Base-by-base conservation (phyloP, 1,284 basidiomycete genomes). In the Meripilus lineatus region DNA sequence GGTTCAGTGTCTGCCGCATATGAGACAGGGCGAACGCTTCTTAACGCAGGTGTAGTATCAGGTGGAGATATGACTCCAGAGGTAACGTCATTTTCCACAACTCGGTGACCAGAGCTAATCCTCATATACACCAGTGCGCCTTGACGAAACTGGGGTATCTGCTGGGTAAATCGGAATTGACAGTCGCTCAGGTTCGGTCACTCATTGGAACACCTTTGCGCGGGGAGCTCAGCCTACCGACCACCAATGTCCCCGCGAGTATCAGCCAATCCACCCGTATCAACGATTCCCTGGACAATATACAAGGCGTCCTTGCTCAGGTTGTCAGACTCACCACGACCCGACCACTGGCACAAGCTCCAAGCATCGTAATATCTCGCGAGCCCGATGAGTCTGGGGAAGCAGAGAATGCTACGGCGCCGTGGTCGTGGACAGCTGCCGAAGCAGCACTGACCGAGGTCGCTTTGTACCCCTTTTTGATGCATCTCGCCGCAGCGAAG, bases 51-150 rank as follows among this genome's bases (percentile, higher is more conserved):
- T 1, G 81, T 92, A 21, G 75, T 91, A 20, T 74, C 86, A 0
- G 89, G 88, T 7, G 81, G 77, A 21, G 93, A 96, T 62, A 95
- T 96, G 93, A 95, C 93, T 1, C 89, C 91, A 11, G 93, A 96
- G 76, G 90, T 89, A 50, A 52, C 63, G 44, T 18, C 21, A 15
- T 25, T 25, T 24, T 41, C 23, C 35, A 43, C 25, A 23, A 26
- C 30, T 17, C 39, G 34, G 32, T 14, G 18, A 18, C 10, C 26
- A 23, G 30, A 32, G 28, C 32, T 23, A 24, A 41, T 35, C 2
- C 45, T 44, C 4, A 36, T 38, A 10, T 20, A 22, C 4, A 17
- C 22, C 50, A 92, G 85, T 90, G 90, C 51, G 91, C 92, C 5
- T 75, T 95, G 25, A 78, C 89, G 10, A 96, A 96, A 65, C 73